A percentile compares a stretch with the other conserved stretches of the same genome.
Conservation (phyloP, 257 asterid genomes). For the Ilex asprella region DNA sequence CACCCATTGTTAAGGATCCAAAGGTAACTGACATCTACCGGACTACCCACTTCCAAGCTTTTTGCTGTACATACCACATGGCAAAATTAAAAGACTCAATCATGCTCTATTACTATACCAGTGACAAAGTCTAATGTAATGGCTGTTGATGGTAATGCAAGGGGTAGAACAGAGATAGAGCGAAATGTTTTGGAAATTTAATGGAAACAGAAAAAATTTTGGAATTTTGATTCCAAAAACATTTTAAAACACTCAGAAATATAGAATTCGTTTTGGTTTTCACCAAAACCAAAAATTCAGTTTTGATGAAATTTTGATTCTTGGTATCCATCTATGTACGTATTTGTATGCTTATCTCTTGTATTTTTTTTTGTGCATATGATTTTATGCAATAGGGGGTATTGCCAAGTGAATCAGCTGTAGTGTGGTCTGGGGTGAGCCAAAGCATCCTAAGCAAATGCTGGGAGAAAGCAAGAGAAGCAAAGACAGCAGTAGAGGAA, state of each 20-base stretch:
- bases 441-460: conserved; percentile 39
- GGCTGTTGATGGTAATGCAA: no score
- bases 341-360: background rate
- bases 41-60: no score
- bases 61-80: no score
- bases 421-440: conserved; percentile 68
- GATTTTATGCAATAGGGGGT: conserved; percentile 33
- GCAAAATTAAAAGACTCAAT: no score
- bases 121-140: no score
- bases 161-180: no score
- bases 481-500: conserved; percentile 52
- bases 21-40: conserved; percentile 29
- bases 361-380: background rate
- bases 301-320: no score
- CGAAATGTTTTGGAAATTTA: background rate
- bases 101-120: no score
- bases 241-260: background rate
- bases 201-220: background rate
- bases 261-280: background rate
- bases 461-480: conserved; percentile 69
- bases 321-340: background rate
- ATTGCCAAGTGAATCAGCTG: conserved; percentile 43
- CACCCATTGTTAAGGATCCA: conserved; percentile 55
- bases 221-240: background rate
- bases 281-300: no score